These are phyloP conservation scores for Glebionis coronaria DNA, from an alignment of 129 eudicot species.

Conservation along the genomic window DNA sequence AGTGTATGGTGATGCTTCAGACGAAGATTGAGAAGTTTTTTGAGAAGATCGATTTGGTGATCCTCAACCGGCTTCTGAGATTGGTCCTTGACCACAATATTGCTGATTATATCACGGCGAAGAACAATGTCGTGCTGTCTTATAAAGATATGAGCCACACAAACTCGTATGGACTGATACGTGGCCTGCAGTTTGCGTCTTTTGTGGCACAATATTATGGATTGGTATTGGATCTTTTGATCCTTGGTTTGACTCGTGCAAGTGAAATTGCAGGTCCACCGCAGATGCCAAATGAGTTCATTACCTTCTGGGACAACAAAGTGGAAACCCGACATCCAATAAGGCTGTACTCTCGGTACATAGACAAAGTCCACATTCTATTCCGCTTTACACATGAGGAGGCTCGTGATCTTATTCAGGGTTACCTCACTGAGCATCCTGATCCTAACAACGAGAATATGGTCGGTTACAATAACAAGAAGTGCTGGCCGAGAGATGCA, in stretches of 20 bases:
- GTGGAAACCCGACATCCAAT: constrained; percentile 92
- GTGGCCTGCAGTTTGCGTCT: constrained; percentile 99
- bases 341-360: constrained; percentile 85
- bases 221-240: constrained; percentile 79
- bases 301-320: constrained; percentile 83
- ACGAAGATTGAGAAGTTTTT: constrained; percentile 95
- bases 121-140: constrained; percentile 90
- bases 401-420: no score
- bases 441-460: no score
- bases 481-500: constrained; percentile 99
- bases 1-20: constrained; percentile 99
- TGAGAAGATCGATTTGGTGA: constrained; percentile 92
- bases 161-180: constrained; percentile 91
- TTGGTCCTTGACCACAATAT: constrained; percentile 94
- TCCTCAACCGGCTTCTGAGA: constrained; percentile 95
- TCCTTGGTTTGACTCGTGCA: constrained; percentile 97
- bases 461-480: constrained; percentile 98
- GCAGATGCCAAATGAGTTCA: constrained; percentile 97
- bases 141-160: constrained; percentile 99
- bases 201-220: constrained; percentile 97
- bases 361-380: constrained; percentile 88
- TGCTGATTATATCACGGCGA: constrained; percentile 99
- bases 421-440: no score
- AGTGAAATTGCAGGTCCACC: constrained; percentile 99
- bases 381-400: no score